Base-by-base conservation (phyloP, 139 green algal species). In the Raphidocelis subcapitata region DNA sequence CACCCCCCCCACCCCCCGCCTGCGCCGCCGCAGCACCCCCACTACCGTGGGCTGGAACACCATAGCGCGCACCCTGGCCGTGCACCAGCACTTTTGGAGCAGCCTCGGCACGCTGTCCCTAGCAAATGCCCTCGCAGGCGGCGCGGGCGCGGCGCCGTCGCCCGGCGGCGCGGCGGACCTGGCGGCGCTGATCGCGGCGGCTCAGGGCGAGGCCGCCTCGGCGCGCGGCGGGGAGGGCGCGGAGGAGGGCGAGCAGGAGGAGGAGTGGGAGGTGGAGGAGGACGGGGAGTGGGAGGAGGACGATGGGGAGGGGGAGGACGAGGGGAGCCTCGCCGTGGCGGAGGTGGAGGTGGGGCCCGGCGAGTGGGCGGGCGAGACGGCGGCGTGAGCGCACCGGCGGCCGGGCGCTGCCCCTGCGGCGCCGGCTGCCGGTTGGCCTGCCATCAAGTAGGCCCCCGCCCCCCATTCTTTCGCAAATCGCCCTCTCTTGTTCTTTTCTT, bases 71-170 rank as follows among this genome's bases (percentile, higher is more conserved):
- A 67, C 66, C 8, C 31, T 80, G 21, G 41, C 66, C 28, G 62
- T 70, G 20, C 74, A 80, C 41, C 69, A 74, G 60, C 29, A 76
- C 55, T 65, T 77, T 59, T 80, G 66, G 66, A 44, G 61, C 46
- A 41, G 44, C 31, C 61, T 77, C 31, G 61, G 61, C 32, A 52
- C 63, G 70, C 32, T 70, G 2, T 64, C 68, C 24, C 69, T 63
- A 46, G 44, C 69, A 28, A 33, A n/a, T n/a, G n/a, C n/a, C n/a
- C n/a, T n/a, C n/a, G n/a, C n/a, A n/a, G 16, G 33, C 28, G 36
- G 23, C 26, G 35, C 36, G 33, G n/a, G 52, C 44, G 46, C 32
- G 62, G 55, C 55, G 49, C 60, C 31, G 51, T 14, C 55, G 46
- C n/a, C 31, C 29, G 70, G 31, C 23, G 36, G 49, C n/a, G 55